These are phyloP conservation scores for Iberis amara DNA, from an alignment of 441 rosid genomes.

Conservation along the genomic window DNA sequence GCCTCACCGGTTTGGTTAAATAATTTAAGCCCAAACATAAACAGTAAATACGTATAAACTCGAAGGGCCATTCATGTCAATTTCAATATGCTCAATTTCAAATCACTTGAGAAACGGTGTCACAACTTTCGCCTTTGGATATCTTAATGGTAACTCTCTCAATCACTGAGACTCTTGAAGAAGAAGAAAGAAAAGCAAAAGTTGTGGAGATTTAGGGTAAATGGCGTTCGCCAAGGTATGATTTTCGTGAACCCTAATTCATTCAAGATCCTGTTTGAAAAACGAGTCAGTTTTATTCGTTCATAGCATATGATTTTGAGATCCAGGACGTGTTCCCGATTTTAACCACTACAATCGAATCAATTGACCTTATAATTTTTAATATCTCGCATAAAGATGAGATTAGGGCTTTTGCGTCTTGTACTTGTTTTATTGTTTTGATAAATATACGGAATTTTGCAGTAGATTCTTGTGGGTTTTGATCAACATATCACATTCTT, in stretches of 20 bases:
- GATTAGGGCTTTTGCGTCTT: constrained; percentile 8
- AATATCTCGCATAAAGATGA: neutral
- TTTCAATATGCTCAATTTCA: neutral
- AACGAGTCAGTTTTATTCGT: neutral
- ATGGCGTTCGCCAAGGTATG: constrained; percentile 37
- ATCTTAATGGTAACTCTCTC: constrained; percentile 20
- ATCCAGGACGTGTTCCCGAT: constrained; percentile 1
- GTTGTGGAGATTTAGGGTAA: constrained; percentile 17
- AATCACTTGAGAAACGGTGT: constrained; percentile 15
- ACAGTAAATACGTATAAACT: neutral
- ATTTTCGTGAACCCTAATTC: neutral
- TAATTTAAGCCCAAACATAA: constrained; percentile 1
- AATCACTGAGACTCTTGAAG: constrained; percentile 14
- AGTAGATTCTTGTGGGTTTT: neutral
- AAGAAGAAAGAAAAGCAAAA: neutral
- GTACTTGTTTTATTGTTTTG: neutral
- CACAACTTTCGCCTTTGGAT: neutral
- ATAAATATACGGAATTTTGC: neutral
- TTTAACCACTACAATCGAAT: constrained; percentile 4
- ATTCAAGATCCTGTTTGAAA: neutral
- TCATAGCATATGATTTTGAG: constrained; percentile 7
- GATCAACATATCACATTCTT: neutral
- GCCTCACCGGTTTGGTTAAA: too few species aligned
- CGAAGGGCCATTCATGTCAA: constrained; percentile 20
- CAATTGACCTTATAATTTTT: neutral